Percentiles rank a stretch among this genome's conserved stretches.
These are phyloP conservation scores for Tulasnella sp. DNA, from an alignment of 768 basidiomycete genomes.

Conservation along the genomic window DNA sequence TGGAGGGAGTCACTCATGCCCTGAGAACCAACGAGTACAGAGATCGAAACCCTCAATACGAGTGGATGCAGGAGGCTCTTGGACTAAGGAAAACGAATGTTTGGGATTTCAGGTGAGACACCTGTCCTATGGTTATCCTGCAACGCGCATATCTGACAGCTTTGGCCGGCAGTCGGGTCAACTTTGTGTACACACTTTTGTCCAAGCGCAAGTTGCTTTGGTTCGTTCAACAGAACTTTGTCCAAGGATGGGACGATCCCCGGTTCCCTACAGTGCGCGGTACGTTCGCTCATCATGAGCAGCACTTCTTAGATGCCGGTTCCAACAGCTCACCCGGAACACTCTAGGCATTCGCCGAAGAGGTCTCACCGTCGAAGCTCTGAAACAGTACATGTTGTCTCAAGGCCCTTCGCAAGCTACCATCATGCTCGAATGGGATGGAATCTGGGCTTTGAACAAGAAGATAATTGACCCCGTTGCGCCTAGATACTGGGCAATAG, in stretches of 20 bases:
- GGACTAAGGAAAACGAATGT: conserved; percentile 70
- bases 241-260: conserved; percentile 97
- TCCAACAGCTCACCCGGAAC: neutral
- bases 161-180: conserved; percentile 54
- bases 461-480: conserved; percentile 93
- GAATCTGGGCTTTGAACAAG: conserved; percentile 93
- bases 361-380: conserved; percentile 92
- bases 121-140: neutral
- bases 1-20: conserved; percentile 96
- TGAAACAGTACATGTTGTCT: conserved; percentile 88
- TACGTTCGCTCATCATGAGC: conserved; percentile 34
- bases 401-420: conserved; percentile 94
- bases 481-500: conserved; percentile 80
- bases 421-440: conserved; percentile 94
- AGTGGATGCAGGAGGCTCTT: conserved; percentile 88
- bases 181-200: conserved; percentile 92
- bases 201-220: conserved; percentile 97
- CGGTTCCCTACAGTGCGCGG: conserved; percentile 98
- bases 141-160: neutral
- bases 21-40: conserved; percentile 96
- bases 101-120: conserved; percentile 83
- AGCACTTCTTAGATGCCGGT: too few species aligned
- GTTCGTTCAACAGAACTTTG: conserved; percentile 81
- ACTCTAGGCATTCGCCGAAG: conserved; percentile 79
- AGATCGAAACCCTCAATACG: conserved; percentile 92